Evolutionary conservation across 306 rosid species (phyloP).

Genomic region (Prunus davidiana): DNA sequence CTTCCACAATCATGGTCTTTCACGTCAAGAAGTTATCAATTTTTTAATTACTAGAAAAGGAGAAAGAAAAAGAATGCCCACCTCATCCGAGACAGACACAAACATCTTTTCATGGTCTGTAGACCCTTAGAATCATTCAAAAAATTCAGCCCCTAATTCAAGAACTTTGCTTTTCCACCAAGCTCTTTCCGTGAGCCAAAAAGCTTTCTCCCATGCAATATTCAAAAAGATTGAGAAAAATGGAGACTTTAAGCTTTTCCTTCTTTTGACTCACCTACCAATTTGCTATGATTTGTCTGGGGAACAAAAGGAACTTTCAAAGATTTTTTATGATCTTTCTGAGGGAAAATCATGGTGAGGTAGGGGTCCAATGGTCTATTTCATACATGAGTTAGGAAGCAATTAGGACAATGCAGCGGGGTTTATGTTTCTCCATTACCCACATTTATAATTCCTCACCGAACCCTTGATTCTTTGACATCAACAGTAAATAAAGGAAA

Average conservation of each 20-base stretch:
- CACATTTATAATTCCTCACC: conserved; percentile 26
- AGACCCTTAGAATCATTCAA: conserved; percentile 19
- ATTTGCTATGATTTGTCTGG: conserved; percentile 1
- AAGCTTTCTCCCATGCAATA: conserved; percentile 13
- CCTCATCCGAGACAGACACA: conserved; percentile 24
- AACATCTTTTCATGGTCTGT: conserved; percentile 26
- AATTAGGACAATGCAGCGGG: conserved; percentile 15
- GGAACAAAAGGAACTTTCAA: conserved; percentile 23
- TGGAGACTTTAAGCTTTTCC: conserved; percentile 19
- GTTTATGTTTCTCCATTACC: conserved; percentile 26
- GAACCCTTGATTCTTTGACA: conserved; percentile 3
- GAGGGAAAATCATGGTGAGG: conserved; percentile 13
- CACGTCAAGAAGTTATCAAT: conserved; percentile 17
- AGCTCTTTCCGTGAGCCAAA: background rate
- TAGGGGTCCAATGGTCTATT: conserved; percentile 13
- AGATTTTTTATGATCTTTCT: conserved; percentile 28
- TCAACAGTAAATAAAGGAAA: background rate
- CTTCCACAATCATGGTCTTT: conserved; percentile 32
- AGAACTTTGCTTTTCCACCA: conserved; percentile 5
- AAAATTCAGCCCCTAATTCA: conserved; percentile 13
- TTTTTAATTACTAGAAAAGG: background rate
- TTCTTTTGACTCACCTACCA: conserved; percentile 26
- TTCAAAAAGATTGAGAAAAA: conserved; percentile 5
- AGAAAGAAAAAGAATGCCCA: background rate
- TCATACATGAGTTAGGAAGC: conserved; percentile 24